Evolutionary conservation across 2,329 filamentous ascomycete species (phyloP).

Genomic region (Sporothrix humicola): DNA sequence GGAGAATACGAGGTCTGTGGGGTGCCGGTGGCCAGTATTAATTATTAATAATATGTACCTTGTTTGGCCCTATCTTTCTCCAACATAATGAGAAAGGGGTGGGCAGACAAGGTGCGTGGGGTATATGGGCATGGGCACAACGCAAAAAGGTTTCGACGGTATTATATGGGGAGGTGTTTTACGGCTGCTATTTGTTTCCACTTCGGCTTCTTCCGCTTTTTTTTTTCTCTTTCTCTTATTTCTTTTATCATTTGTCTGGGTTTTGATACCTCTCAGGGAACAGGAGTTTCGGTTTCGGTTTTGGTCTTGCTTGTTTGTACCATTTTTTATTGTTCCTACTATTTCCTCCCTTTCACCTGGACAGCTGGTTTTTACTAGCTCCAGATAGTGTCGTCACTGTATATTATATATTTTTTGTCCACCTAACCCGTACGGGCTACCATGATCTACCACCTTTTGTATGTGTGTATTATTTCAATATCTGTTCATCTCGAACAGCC

Average conservation of each 20-base stretch:
- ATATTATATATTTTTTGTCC: no score
- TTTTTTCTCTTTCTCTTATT: background rate
- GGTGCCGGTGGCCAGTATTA: conserved; percentile 65
- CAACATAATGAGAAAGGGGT: no score
- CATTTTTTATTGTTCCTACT: background rate
- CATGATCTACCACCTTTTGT: no score
- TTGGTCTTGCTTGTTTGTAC: background rate
- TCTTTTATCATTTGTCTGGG: conserved; percentile 13
- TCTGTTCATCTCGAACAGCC: no score
- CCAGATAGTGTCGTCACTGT: background rate
- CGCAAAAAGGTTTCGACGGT: conserved; percentile 4
- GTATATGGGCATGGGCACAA: background rate
- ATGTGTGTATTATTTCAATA: no score
- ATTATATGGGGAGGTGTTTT: conserved; percentile 6
- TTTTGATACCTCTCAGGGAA: conserved; percentile 24
- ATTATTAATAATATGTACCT: background rate
- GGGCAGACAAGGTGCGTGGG: background rate
- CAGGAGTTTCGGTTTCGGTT: conserved; percentile 24
- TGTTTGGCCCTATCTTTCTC: no score
- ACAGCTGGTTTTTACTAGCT: no score
- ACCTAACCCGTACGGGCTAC: no score
- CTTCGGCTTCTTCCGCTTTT: background rate
- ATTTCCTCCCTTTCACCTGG: background rate
- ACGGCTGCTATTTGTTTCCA: background rate
- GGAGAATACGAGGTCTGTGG: conserved; percentile 79